Base-by-base conservation (phyloP, 768 basidiomycete genomes). In the Mycena kentingensis region DNA sequence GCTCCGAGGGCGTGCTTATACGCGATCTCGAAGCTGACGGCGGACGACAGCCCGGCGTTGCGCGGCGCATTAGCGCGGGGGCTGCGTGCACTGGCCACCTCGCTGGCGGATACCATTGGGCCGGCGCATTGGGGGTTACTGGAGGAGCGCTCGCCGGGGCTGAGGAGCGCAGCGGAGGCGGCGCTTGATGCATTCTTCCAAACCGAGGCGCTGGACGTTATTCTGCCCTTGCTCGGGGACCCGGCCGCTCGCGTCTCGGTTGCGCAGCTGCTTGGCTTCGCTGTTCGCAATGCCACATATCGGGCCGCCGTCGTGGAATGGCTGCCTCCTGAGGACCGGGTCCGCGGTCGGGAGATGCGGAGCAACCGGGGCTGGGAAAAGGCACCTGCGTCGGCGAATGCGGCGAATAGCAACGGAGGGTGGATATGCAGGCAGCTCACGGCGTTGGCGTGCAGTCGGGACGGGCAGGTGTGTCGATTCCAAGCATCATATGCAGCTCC, bases 301-400 rank as follows among this genome's bases (percentile, higher is more conserved):
- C 76, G 87, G 19, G 62, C 64, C 1, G 69, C 72, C 2, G 70
- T 89, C 15, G 68, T 79, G 0, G 79, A 82, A 21, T 90, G 88
- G 88, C 62, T 82, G 0, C 88, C 86, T 6, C 77, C 71, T 0
- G 60, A 66, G 0, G 85, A 88, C 19, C 71, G 86, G 19, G 63
- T 72, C 41, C 5, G 36, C 12, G 19, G 36, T 7, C 7, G 11
- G 54, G 83, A 84, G 46, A 70, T 76, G 22, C 84, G 78, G 56
- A 75, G 75, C 2, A 80, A 80, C 52, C 76, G 89, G 1, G 86
- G 88, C 3, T 92, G 89, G 89, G 89, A 91, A 69, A 85, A 83
- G 62, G 70, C 77, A 0, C 74, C 77, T 0, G 60, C 72, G 1
- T 65, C 68, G 22, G 69, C 71, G 3, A 71, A 67, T 11, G 70